Percentiles rank a stretch among this genome's conserved stretches.
These are phyloP conservation scores for Pythium periplocum DNA, from an alignment of 352 stramenopile species.

Conservation along the genomic window DNA sequence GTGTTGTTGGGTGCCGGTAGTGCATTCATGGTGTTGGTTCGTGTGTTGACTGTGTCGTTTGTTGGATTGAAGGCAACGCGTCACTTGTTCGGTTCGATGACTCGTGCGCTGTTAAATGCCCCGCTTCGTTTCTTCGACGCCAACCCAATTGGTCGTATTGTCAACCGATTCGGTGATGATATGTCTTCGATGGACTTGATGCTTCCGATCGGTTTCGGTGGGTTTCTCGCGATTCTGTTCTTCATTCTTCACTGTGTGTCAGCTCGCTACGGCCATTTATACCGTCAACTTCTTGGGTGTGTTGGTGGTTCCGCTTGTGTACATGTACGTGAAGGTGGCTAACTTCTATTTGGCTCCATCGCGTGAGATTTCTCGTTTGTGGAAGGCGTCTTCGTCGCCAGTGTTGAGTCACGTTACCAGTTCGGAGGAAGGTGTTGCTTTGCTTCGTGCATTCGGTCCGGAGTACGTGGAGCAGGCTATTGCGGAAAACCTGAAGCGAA, in stretches of 20 bases:
- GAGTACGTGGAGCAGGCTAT: slow-evolving; percentile 17
- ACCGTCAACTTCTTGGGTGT: slow-evolving; percentile 71
- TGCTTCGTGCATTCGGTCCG: slow-evolving; percentile 31
- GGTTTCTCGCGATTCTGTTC: slow-evolving; percentile 51
- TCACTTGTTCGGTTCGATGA: slow-evolving; percentile 73
- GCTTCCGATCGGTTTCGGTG: slow-evolving; percentile 22
- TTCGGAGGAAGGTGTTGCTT: slow-evolving; percentile 23
- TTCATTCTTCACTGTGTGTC: slow-evolving; percentile 60
- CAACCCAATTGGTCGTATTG: slow-evolving; percentile 77
- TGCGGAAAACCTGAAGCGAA: slow-evolving; percentile 15
- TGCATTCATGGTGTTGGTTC: slow-evolving; percentile 25
- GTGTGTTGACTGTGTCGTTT: slow-evolving; percentile 16
- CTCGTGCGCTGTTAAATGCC: slow-evolving; percentile 63
- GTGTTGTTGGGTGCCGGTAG: slow-evolving; percentile 6
- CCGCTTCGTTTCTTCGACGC: slow-evolving; percentile 88
- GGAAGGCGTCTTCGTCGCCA: slow-evolving; percentile 32
- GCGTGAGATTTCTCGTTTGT: slow-evolving; percentile 34
- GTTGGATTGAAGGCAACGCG: slow-evolving; percentile 22
- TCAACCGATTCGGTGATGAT: slow-evolving; percentile 84
- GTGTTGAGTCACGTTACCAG: slow-evolving; percentile 29
- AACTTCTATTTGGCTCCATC: slow-evolving; percentile 34
- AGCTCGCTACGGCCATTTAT: slow-evolving; percentile 65
- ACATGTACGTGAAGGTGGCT: slow-evolving; percentile 62
- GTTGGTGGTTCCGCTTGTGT: slow-evolving; percentile 75
- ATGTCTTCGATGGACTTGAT: slow-evolving; percentile 87